phyloP scores from a whole-genome alignment of 768 basidiomycete genomes.

The Phlebiopsis gigantea region DNA sequence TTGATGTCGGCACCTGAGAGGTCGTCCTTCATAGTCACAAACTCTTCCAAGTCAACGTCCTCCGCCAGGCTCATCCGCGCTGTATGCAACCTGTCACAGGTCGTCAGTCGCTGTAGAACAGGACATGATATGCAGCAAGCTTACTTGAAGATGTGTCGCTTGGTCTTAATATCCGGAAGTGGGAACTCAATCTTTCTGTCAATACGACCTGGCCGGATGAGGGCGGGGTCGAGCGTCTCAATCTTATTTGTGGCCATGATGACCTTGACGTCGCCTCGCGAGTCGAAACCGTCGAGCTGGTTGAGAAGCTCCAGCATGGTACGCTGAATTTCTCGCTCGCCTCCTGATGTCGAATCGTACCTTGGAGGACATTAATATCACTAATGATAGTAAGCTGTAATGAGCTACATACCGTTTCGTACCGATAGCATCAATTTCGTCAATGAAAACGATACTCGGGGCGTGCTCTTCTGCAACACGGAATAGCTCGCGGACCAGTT shows the following conservation, averaged over 20 bases:
- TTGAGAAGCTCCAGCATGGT: slow-evolving; percentile 99
- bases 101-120: background rate
- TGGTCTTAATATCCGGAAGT: slow-evolving; percentile 96
- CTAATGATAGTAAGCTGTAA: background rate
- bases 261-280: slow-evolving; percentile 98
- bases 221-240: slow-evolving; percentile 93
- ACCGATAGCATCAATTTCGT: slow-evolving; percentile 98
- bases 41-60: slow-evolving; percentile 94
- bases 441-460: slow-evolving; percentile 98
- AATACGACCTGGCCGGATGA: slow-evolving; percentile 97
- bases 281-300: slow-evolving; percentile 99
- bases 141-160: slow-evolving; percentile 95
- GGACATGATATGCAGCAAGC: slow-evolving; percentile 13
- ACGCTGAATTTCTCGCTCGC: slow-evolving; percentile 97
- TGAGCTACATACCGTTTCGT: slow-evolving; percentile 78
- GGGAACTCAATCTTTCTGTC: slow-evolving; percentile 99
- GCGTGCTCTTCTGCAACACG: slow-evolving; percentile 96
- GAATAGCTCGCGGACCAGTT: slow-evolving; percentile 96
- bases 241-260: slow-evolving; percentile 99
- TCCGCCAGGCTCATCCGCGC: slow-evolving; percentile 85
- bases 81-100: slow-evolving; percentile 67
- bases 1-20: slow-evolving; percentile 98
- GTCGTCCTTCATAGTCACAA: slow-evolving; percentile 93
- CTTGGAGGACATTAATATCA: slow-evolving; percentile 33
- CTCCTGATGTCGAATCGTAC: slow-evolving; percentile 97